Conservation (phyloP, 495 filamentous ascomycete genomes). For the Mycothermus thermophilus region DNA sequence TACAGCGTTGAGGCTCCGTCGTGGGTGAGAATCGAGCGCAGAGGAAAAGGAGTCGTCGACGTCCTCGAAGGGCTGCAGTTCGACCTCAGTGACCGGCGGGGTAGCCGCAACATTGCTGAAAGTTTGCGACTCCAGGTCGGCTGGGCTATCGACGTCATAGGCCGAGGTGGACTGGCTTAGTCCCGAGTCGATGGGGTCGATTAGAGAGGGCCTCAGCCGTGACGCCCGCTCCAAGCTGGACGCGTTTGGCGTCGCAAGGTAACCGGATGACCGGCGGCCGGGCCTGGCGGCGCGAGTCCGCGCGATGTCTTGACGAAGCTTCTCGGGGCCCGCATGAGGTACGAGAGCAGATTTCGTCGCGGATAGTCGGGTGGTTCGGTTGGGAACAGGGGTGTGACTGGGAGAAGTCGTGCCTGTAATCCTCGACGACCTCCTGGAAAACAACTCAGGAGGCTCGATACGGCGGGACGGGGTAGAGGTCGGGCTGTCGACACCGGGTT, state of each 20-base stretch:
- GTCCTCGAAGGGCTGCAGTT: slow-evolving; percentile 36
- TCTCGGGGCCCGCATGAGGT: slow-evolving; percentile 19
- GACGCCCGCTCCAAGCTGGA: slow-evolving; percentile 26
- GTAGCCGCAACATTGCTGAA: slow-evolving; percentile 45
- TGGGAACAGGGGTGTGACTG: slow-evolving; percentile 14
- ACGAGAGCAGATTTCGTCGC: slow-evolving; percentile 7
- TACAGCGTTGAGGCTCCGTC: slow-evolving; percentile 43
- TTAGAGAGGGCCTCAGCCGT: slow-evolving; percentile 19
- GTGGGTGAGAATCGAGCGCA: slow-evolving; percentile 21
- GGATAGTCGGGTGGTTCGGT: slow-evolving; percentile 17
- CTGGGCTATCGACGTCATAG: slow-evolving; percentile 33
- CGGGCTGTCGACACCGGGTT: slow-evolving; percentile 21
- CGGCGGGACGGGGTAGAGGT: slow-evolving; percentile 10
- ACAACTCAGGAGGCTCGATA: too few relatives aligned
- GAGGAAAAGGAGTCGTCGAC: slow-evolving; percentile 30
- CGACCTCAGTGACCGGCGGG: slow-evolving; percentile 41
- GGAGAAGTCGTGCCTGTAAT: slow-evolving; percentile 28
- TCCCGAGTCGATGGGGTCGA: slow-evolving; percentile 25
- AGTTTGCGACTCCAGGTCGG: slow-evolving; percentile 31
- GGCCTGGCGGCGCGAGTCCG: slow-evolving; percentile 17
- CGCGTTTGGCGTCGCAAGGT: slow-evolving; percentile 36
- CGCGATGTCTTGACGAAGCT: slow-evolving; percentile 25
- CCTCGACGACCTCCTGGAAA: too few relatives aligned
- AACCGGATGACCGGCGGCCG: slow-evolving; percentile 14
- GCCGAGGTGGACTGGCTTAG: slow-evolving; percentile 34